phyloP scores from a whole-genome alignment of 768 basidiomycete genomes.

The Boletus edulis region DNA sequence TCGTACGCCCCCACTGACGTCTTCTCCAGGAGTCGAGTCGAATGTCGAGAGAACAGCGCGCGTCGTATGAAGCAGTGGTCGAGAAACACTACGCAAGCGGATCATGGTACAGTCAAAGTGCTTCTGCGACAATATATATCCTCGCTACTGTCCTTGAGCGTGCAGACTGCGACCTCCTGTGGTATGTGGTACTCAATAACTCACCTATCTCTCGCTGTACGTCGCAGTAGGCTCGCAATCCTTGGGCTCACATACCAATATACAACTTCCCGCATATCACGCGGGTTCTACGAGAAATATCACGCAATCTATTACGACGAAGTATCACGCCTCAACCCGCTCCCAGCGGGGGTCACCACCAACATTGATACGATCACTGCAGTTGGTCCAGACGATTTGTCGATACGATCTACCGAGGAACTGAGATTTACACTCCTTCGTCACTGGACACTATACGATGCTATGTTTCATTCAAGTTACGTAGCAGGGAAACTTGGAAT shows the following conservation, averaged over 20 bases:
- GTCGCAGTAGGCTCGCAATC: constrained; percentile 73
- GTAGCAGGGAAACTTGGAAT: constrained; percentile 93
- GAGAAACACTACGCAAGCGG: constrained; percentile 84
- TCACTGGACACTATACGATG: constrained; percentile 97
- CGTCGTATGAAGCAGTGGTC: constrained; percentile 58
- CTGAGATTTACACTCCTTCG: constrained; percentile 92
- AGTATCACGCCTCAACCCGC: constrained; percentile 85
- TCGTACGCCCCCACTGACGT: not conserved
- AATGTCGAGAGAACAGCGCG: constrained; percentile 69
- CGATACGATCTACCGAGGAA: constrained; percentile 83
- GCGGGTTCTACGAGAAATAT: constrained; percentile 79
- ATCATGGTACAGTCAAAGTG: constrained; percentile 86
- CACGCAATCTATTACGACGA: constrained; percentile 85
- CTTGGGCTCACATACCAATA: constrained; percentile 94
- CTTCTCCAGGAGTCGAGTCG: constrained; percentile 45
- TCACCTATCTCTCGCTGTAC: constrained; percentile 3
- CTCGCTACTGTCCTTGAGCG: constrained; percentile 90
- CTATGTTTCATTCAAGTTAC: constrained; percentile 97
- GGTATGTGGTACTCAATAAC: constrained; percentile 46
- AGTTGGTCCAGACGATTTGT: constrained; percentile 77
- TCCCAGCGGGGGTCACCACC: constrained; percentile 36
- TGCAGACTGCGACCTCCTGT: constrained; percentile 90
- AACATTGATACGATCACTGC: constrained; percentile 47
- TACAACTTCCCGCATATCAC: constrained; percentile 80
- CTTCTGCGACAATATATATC: constrained; percentile 83